Evolutionary conservation across 768 basidiomycete genomes (phyloP).

Genomic region (Mycena latifolia): DNA sequence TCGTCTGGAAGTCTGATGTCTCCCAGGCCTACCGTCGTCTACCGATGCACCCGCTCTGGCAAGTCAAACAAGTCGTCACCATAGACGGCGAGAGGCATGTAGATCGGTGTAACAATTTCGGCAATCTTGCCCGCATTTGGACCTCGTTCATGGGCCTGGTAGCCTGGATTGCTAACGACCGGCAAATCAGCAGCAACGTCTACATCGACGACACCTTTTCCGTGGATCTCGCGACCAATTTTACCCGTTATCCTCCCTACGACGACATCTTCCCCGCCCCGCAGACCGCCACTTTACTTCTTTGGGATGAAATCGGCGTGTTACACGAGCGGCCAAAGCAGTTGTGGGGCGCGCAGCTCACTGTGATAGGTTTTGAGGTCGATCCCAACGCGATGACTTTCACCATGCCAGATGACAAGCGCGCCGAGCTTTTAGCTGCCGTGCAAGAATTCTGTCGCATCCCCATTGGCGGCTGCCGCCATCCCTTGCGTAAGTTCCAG

Average conservation of each 20-base stretch:
- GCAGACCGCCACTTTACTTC: slow-evolving; percentile 49
- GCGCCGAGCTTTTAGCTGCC: slow-evolving; percentile 31
- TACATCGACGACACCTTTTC: slow-evolving; percentile 28
- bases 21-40: slow-evolving; percentile 43
- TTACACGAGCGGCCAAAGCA: slow-evolving; percentile 57
- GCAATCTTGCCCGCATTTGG: slow-evolving; percentile 32
- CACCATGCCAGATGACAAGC: slow-evolving; percentile 26
- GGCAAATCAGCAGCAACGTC: slow-evolving; percentile 35
- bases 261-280: slow-evolving; percentile 39
- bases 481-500: slow-evolving; percentile 44
- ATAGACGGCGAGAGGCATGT: slow-evolving; percentile 22
- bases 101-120: slow-evolving; percentile 36
- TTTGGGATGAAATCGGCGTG: slow-evolving; percentile 55
- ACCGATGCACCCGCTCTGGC: slow-evolving; percentile 32
- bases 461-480: slow-evolving; percentile 18
- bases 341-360: slow-evolving; percentile 44
- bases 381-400: slow-evolving; percentile 48
- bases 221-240: slow-evolving; percentile 37
- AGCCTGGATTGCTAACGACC: slow-evolving; percentile 46
- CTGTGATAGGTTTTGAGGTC: slow-evolving; percentile 55
- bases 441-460: slow-evolving; percentile 19
- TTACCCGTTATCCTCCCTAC: slow-evolving; percentile 46
- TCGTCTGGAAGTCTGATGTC: slow-evolving; percentile 55
- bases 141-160: slow-evolving; percentile 41
- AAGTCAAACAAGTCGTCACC: slow-evolving; percentile 42